Base-by-base conservation (phyloP, 495 filamentous ascomycete species). In the Xylaria telfairii region DNA sequence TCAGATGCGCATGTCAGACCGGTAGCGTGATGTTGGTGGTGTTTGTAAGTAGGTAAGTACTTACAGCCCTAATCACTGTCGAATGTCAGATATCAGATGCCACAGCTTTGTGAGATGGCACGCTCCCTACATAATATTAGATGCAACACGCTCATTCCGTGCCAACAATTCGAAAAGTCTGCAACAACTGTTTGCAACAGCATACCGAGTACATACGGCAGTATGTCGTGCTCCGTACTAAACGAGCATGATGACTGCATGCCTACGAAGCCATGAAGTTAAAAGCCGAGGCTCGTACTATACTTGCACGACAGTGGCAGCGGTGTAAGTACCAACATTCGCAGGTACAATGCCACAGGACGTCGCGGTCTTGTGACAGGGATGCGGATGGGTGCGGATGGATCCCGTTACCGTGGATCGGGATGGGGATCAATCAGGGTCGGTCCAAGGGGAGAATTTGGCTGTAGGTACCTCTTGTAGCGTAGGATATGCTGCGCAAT, bases 351-450 rank as follows among this genome's bases (percentile, higher is more conserved):
- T 15, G 28, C 54, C 54, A 57, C 54, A 57, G 32, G 30, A 21
- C 56, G 0, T 10, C 3, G 56, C 37, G 32, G 56, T 59, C 56
- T n/a, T 34, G 56, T 37, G 56, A 64, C 39, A 41, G 59, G n/a
- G 37, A 62, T 42, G 8, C n/a, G 2, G 21, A 51, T n/a, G n/a
- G 37, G 42, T 42, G 8, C n/a, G 2, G 21, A 51, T n/a, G 26
- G 28, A 51, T 49, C 62, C 62, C 62, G 17, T 39, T 65, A 49
- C 62, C 62, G 62, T 65, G 62, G 62, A 51, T 65, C 62, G 17
- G 46, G 7, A 21, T 9, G 32, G 56, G 32, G 19, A 37, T 59
- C 13, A 28, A 28, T 28, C 24, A 53, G 4, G 49, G 21, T 12
- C n/a, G 7, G 1, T 26, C 4, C 21, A 19, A 24, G n/a, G 21